A percentile compares a stretch with the other conserved stretches of the same genome.
phyloP scores from a whole-genome alignment of 768 basidiomycete species.

The Leccinum obscurum region DNA sequence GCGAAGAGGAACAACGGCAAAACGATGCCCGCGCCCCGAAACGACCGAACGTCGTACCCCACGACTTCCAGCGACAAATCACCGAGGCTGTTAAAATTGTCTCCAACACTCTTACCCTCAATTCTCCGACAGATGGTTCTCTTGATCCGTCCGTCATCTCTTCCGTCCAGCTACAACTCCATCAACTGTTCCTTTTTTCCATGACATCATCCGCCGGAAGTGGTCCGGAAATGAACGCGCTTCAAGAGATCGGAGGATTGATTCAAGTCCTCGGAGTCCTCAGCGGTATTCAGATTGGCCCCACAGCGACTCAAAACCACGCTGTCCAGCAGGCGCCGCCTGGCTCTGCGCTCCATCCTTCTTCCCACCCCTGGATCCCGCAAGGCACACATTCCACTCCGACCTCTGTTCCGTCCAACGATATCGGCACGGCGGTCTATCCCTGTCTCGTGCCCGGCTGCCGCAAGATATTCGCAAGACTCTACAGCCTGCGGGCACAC shows the following conservation, averaged over 20 bases:
- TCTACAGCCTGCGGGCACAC: slow-evolving; percentile 71
- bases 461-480: slow-evolving; percentile 65
- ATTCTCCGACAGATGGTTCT: slow-evolving; percentile 36
- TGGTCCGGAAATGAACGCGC: slow-evolving; percentile 51
- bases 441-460: slow-evolving; percentile 71
- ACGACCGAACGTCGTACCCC: slow-evolving; percentile 44
- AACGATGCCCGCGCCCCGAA: slow-evolving; percentile 38
- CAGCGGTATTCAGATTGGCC: slow-evolving; percentile 69
- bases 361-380: slow-evolving; percentile 33
- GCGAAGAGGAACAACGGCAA: slow-evolving; percentile 33
- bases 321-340: slow-evolving; percentile 21
- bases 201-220: slow-evolving; percentile 64
- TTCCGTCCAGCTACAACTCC: slow-evolving; percentile 71
- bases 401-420: slow-evolving; percentile 35
- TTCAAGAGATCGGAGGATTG: slow-evolving; percentile 79
- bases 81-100: slow-evolving; percentile 61
- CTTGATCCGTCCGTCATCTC: slow-evolving; percentile 60
- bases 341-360: slow-evolving; percentile 33
- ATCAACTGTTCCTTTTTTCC: slow-evolving; percentile 77
- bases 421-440: slow-evolving; percentile 76
- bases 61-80: slow-evolving; percentile 55
- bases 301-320: slow-evolving; percentile 35
- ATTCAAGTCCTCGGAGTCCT: slow-evolving; percentile 82
- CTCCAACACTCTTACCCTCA: slow-evolving; percentile 47
- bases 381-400: slow-evolving; percentile 23